phyloP scores from a whole-genome alignment of 1,139 yeast genomes.

The Protomyces gravidus region DNA sequence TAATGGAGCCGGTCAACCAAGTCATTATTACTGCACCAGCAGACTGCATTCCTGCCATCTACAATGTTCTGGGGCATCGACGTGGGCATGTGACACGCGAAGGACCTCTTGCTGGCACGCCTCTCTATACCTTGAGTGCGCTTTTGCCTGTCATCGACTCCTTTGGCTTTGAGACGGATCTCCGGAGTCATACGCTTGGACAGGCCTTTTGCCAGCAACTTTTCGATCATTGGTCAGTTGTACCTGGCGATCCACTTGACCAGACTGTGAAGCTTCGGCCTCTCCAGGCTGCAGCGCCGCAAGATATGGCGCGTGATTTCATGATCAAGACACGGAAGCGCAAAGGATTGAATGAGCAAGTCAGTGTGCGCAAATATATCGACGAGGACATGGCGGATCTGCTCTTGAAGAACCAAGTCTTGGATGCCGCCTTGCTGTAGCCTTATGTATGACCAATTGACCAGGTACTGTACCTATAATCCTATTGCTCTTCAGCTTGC shows the following conservation, averaged over 20 bases:
- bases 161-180: constrained; percentile 80
- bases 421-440: constrained; percentile 3
- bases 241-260: constrained; percentile 92
- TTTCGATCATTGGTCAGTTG: constrained; percentile 66
- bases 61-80: constrained; percentile 55
- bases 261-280: constrained; percentile 57
- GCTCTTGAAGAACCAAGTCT: constrained; percentile 11
- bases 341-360: constrained; percentile 72
- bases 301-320: constrained; percentile 78
- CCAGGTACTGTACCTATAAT: too few relatives aligned
- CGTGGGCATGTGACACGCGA: constrained; percentile 60
- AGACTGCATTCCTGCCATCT: constrained; percentile 48
- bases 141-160: constrained; percentile 84
- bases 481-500: too few relatives aligned
- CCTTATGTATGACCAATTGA: too few relatives aligned
- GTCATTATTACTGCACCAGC: constrained; percentile 57
- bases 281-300: constrained; percentile 66
- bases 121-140: constrained; percentile 59
- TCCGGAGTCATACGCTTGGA: constrained; percentile 72
- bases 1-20: constrained; percentile 79
- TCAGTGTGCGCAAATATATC: constrained; percentile 64
- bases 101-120: constrained; percentile 69
- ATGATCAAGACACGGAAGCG: constrained; percentile 81
- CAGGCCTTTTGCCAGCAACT: constrained; percentile 65
- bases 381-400: constrained; percentile 30